Evolutionary conservation across 2,329 filamentous ascomycete genomes (phyloP), one percentile per base, ranked within the genome.

Genomic region (Claviceps digitariae): DNA sequence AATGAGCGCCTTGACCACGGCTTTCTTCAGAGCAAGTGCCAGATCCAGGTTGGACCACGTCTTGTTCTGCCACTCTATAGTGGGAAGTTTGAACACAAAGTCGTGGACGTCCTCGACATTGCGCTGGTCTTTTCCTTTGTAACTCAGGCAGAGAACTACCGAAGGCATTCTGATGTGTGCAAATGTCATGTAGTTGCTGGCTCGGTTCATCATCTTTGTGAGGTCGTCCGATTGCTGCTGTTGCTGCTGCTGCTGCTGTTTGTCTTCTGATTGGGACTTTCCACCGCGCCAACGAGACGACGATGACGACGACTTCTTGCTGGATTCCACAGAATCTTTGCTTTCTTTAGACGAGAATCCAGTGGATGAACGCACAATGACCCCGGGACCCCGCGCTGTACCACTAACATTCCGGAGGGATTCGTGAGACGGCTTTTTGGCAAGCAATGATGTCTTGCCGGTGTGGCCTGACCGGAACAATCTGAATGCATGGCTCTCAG

Each of bases 1-100:
- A 62, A 98, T 94, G 47, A 98, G 77, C 0, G 93, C 91, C 63
- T 90, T 87, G 64, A 95, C 88, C 54, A 97, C 87, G 48, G 95
- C 90, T 65, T 90, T 94, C 72, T 98, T 97, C 52, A 98, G 77
- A 15, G 90, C 86, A 48, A 97, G 76, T 0, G 91, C 90, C 10
- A 98, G 80, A 63, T 98, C 93, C 7, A 98, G 78, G 66, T 97
- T 98, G 7, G 90, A 96, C 93, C 93, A 98, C 9, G 90, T 97
- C 74, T 98, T 98, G 76, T 98, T 98, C 58, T 89, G 83, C 72
- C 95, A 97, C 67, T 98, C 93, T 48, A 98, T 83, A 2, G 87
- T 86, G 3, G 93, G 93, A 70, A 98, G 81, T 36, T 89, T 84
- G 78, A 98, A 98, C 49, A 98, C 93, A 60, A 98, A 94, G 64